Percentiles rank a stretch among this genome's conserved stretches.
phyloP scores from a whole-genome alignment of 352 stramenopile species.

The Globisporangium canariense region DNA sequence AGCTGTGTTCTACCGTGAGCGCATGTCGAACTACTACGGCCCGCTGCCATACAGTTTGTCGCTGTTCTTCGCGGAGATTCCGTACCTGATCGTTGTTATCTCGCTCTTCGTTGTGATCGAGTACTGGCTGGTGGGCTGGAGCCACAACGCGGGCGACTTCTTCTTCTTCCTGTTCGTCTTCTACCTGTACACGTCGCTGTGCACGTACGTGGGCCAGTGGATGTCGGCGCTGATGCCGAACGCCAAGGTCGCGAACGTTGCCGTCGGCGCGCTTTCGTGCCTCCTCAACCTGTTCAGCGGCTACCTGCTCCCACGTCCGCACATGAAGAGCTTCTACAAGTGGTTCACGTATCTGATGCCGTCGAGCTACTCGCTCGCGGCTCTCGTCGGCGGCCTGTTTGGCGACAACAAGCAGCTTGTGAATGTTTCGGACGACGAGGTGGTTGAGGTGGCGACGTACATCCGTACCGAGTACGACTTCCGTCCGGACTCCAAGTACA shows the following conservation, averaged over 20 bases:
- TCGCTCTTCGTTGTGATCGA: slow-evolving; percentile 49
- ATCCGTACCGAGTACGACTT: slow-evolving; percentile 54
- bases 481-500: slow-evolving; percentile 37
- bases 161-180: slow-evolving; percentile 35
- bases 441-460: slow-evolving; percentile 28
- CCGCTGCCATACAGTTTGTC: slow-evolving; percentile 64
- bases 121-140: slow-evolving; percentile 66
- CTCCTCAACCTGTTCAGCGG: slow-evolving; percentile 62
- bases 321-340: slow-evolving; percentile 38
- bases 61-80: slow-evolving; percentile 56
- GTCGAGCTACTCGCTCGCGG: slow-evolving; percentile 34
- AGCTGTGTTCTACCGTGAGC: slow-evolving; percentile 60
- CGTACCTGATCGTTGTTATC: slow-evolving; percentile 54
- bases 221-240: slow-evolving; percentile 72
- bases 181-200: slow-evolving; percentile 38
- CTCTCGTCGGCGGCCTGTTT: slow-evolving; percentile 25
- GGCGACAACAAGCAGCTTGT: slow-evolving; percentile 34
- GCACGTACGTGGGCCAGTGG: slow-evolving; percentile 63
- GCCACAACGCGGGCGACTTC: slow-evolving; percentile 4
- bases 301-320: slow-evolving; percentile 31
- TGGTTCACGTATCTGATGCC: slow-evolving; percentile 39
- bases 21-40: slow-evolving; percentile 76
- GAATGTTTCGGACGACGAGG: slow-evolving; percentile 1
- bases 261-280: slow-evolving; percentile 60
- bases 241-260: slow-evolving; percentile 74